Conservation (phyloP, 495 filamentous ascomycete species). For the Penicillium ucsense region DNA sequence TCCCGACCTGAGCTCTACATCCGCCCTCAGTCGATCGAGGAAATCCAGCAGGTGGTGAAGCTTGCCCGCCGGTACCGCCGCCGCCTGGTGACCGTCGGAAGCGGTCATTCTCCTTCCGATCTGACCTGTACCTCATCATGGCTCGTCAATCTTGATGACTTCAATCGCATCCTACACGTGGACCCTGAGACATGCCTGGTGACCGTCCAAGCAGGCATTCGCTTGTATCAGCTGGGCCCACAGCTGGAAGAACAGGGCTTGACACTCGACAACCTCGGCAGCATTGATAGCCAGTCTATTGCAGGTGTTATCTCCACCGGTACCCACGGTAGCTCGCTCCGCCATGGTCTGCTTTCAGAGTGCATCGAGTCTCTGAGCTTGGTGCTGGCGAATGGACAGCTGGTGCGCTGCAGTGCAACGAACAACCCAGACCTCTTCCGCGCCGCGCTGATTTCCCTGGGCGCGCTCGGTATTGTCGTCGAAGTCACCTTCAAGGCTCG, state of each 20-base stretch:
- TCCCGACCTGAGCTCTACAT: conserved; percentile 83
- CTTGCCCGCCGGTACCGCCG: conserved; percentile 75
- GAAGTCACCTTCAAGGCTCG: conserved; percentile 79
- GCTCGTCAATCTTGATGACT: conserved; percentile 88
- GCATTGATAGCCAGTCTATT: conserved; percentile 89
- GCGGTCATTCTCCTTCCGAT: conserved; percentile 83
- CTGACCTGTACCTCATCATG: conserved; percentile 90
- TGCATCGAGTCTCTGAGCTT: conserved; percentile 62
- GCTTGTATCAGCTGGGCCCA: conserved; percentile 58
- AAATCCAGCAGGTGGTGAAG: conserved; percentile 73
- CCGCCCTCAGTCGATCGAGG: conserved; percentile 62
- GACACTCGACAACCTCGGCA: conserved; percentile 80
- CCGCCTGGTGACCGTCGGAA: conserved; percentile 71
- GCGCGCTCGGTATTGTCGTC: conserved; percentile 81
- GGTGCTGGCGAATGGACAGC: conserved; percentile 73
- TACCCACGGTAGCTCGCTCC: conserved; percentile 81
- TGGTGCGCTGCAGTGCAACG: conserved; percentile 59
- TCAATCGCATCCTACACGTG: conserved; percentile 59
- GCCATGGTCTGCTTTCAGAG: conserved; percentile 75
- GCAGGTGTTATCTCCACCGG: conserved; percentile 88
- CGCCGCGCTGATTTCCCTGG: conserved; percentile 77
- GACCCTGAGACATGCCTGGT: conserved; percentile 53
- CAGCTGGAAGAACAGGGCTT: conserved; percentile 64
- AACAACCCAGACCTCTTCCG: conserved; percentile 74
- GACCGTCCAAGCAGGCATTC: conserved; percentile 77